Evolutionary conservation across 805 yeast genomes (phyloP), one percentile per base, ranked within the genome.

Genomic region (Lachancea dasiensis): DNA sequence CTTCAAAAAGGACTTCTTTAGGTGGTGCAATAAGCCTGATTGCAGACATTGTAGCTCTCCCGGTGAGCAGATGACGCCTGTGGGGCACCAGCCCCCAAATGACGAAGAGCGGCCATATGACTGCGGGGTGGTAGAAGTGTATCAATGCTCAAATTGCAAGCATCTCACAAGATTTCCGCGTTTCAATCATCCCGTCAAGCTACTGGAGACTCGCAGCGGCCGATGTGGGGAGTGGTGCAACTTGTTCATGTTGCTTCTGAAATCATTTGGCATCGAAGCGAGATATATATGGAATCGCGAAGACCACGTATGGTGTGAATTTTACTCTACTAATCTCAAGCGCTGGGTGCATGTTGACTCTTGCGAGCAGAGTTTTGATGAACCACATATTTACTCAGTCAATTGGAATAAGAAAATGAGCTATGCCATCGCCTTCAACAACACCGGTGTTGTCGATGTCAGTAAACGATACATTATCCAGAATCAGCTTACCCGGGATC

Each of bases 341-440:
- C 61, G 86, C 38, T 90, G 97, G 97, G 69, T 89, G 14, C 97
- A 90, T 58, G 64, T 84, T 13, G 97, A 89, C 52, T 75, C 86
- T 6, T 90, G 97, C 57, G 97, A 89, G 50, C 80, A 77, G 33
- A 79, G 89, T 0, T 86, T 70, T 61, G 95, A 90, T 58, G 75
- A 85, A 43, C 97, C 97, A 0, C 56, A 67, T 16, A 63, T 87
- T 11, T 89, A 89, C 53, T 73, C 80, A 33, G 68, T 72, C 27
- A 95, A 94, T 29, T 89, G 97, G 97, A 94, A 90, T 22, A 90
- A 90, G 62, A 76, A 76, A 43, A 90, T 90, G 97, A 82, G 95
- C 36, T 86, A 85, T 60, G 82, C 79, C 2, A 64, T 90, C 39
- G 96, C 86, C 0, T 70, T 81, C 38, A 71, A 79, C 32, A 68